Evolutionary conservation across 2,329 filamentous ascomycete species (phyloP).

Genomic region (Fusarium verrucosum): DNA sequence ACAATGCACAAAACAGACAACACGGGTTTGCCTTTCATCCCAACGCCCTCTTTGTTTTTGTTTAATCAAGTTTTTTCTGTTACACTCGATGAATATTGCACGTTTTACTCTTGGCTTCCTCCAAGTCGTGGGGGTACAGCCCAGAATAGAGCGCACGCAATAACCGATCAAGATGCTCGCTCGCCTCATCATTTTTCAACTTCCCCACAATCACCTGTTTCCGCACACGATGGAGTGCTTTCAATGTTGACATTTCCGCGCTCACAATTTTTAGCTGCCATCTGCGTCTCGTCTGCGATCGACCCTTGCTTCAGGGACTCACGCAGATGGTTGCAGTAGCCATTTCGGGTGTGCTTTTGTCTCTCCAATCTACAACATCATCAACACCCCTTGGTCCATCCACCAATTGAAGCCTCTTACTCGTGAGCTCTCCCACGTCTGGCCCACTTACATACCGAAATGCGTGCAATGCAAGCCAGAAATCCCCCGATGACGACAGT

Average conservation of each 20-base stretch:
- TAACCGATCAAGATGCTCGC: conserved; percentile 21
- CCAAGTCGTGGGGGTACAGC: conserved; percentile 36
- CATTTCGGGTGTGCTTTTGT: conserved; percentile 24
- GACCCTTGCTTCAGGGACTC: conserved; percentile 30
- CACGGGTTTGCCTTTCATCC: conserved; percentile 18
- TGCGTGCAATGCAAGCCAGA: conserved; percentile 33
- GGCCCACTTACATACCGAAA: conserved; percentile 27
- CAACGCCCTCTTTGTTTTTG: conserved; percentile 18
- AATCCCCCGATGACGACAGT: conserved; percentile 39
- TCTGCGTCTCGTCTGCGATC: conserved; percentile 25
- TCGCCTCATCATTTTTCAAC: conserved; percentile 15
- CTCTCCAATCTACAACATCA: conserved; percentile 34
- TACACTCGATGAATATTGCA: not conserved
- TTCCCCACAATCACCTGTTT: conserved; percentile 38
- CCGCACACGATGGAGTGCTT: conserved; percentile 11
- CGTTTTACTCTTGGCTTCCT: conserved; percentile 21
- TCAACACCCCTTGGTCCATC: conserved; percentile 24
- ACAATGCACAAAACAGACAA: conserved; percentile 25
- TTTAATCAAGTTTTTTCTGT: too few relatives aligned
- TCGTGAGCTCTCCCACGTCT: conserved; percentile 28
- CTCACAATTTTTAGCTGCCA: conserved; percentile 16
- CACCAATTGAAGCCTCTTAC: conserved; percentile 28
- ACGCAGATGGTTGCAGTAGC: conserved; percentile 20
- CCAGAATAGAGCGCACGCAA: not conserved
- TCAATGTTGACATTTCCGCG: conserved; percentile 23